Conservation (phyloP, 2,329 filamentous ascomycete genomes). For the Chlorencoelia australis region DNA sequence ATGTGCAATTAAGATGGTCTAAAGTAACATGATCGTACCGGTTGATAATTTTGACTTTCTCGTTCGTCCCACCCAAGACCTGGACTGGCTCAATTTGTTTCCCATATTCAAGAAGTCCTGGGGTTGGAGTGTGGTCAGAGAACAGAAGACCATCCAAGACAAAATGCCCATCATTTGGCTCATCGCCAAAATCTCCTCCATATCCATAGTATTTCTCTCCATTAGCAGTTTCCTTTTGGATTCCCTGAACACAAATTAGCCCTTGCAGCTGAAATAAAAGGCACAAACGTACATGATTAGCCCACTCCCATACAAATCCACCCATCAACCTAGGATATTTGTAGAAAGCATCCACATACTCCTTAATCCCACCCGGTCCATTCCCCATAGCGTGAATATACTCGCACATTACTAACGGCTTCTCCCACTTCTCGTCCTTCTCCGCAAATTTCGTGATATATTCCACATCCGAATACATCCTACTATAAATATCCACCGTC, state of each 20-base stretch:
- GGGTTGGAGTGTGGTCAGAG: constrained; percentile 44
- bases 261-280: no score
- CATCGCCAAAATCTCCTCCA: constrained; percentile 52
- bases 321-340: constrained; percentile 20
- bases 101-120: constrained; percentile 46
- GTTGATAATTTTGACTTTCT: constrained; percentile 30
- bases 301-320: constrained; percentile 54
- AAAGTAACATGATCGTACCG: constrained; percentile 44
- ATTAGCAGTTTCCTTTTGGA: constrained; percentile 34
- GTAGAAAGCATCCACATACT: constrained; percentile 54
- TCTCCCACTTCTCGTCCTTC: constrained; percentile 32
- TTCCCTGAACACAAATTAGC: no score
- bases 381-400: constrained; percentile 63
- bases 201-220: constrained; percentile 43
- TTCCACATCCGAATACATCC: constrained; percentile 43
- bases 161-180: constrained; percentile 50
- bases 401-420: constrained; percentile 51
- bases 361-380: constrained; percentile 57
- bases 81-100: constrained; percentile 47
- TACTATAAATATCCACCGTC: constrained; percentile 44
- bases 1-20: constrained; percentile 29
- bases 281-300: no score
- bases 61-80: constrained; percentile 27
- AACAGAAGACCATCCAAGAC: constrained; percentile 51
- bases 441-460: constrained; percentile 29